These are phyloP conservation scores for Daldinia vernicosa DNA, from an alignment of 495 filamentous ascomycete species.

Conservation along the genomic window DNA sequence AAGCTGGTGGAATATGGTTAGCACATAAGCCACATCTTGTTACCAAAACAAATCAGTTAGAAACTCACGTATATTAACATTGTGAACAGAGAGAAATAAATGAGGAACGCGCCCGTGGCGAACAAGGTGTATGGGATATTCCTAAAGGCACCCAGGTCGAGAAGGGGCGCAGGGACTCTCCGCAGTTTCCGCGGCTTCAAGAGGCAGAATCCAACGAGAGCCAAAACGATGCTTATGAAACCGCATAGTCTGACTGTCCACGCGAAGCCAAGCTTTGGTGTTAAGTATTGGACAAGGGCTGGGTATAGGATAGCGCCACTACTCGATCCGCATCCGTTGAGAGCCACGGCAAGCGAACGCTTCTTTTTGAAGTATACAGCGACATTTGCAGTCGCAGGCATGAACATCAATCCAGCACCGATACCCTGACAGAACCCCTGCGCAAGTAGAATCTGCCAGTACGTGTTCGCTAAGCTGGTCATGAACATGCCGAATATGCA, in stretches of 20 bases:
- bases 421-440: constrained; percentile 53
- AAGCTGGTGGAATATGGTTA: constrained; percentile 55
- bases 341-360: constrained; percentile 48
- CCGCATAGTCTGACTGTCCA: constrained; percentile 55
- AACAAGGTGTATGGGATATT: constrained; percentile 50
- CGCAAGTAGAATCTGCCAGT: constrained; percentile 56
- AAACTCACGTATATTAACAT: constrained; percentile 55
- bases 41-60: background rate
- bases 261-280: constrained; percentile 52
- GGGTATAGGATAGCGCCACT: constrained; percentile 54
- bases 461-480: constrained; percentile 49
- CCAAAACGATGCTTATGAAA: constrained; percentile 48
- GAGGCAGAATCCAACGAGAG: constrained; percentile 43
- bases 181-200: constrained; percentile 46
- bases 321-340: constrained; percentile 53
- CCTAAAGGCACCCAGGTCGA: constrained; percentile 53
- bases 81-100: constrained; percentile 56
- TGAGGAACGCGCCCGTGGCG: constrained; percentile 47
- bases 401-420: constrained; percentile 53
- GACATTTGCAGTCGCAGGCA: constrained; percentile 52
- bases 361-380: constrained; percentile 53
- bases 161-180: constrained; percentile 45
- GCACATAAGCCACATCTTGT: background rate
- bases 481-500: constrained; percentile 52
- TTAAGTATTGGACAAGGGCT: constrained; percentile 52